Evolutionary conservation across 768 basidiomycete species (phyloP).

Genomic region (Pisolithus microcarpus): DNA sequence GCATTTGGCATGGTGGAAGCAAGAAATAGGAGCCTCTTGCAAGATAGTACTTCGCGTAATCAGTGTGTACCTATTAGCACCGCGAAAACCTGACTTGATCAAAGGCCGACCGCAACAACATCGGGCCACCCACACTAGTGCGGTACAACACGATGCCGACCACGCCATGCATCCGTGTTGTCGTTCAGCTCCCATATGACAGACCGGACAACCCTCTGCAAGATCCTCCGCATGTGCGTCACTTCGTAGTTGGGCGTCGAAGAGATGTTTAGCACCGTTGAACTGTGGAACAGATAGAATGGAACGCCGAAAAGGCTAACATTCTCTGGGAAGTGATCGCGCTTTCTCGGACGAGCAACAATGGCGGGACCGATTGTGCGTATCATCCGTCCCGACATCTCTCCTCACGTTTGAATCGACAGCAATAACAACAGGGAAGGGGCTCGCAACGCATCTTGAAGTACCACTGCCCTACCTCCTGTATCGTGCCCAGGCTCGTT

Average conservation of each 20-base stretch:
- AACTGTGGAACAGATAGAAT: constrained; percentile 55
- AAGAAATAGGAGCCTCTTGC: neutral
- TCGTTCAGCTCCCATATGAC: constrained; percentile 74
- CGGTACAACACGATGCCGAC: constrained; percentile 14
- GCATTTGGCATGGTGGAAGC: constrained; percentile 1
- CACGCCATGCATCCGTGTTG: constrained; percentile 50
- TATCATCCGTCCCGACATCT: neutral
- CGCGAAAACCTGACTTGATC: too few species aligned
- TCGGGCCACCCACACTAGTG: neutral
- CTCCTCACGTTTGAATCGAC: neutral
- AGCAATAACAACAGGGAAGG: constrained; percentile 55
- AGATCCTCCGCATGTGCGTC: constrained; percentile 67
- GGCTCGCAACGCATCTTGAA: constrained; percentile 67
- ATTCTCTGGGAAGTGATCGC: constrained; percentile 85
- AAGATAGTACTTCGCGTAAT: too few species aligned
- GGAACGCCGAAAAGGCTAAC: constrained; percentile 78
- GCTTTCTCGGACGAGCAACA: constrained; percentile 64
- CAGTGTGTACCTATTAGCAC: too few species aligned
- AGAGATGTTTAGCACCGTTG: too few species aligned
- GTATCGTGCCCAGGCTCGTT: constrained; percentile 76
- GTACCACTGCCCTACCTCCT: constrained; percentile 82
- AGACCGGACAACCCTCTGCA: constrained; percentile 59
- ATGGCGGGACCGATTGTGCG: constrained; percentile 74
- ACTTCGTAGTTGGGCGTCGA: too few species aligned
- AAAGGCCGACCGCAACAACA: too few species aligned